phyloP scores from a whole-genome alignment of 371 early-diverging fungal genomes.

The Mucor velutinosus region DNA sequence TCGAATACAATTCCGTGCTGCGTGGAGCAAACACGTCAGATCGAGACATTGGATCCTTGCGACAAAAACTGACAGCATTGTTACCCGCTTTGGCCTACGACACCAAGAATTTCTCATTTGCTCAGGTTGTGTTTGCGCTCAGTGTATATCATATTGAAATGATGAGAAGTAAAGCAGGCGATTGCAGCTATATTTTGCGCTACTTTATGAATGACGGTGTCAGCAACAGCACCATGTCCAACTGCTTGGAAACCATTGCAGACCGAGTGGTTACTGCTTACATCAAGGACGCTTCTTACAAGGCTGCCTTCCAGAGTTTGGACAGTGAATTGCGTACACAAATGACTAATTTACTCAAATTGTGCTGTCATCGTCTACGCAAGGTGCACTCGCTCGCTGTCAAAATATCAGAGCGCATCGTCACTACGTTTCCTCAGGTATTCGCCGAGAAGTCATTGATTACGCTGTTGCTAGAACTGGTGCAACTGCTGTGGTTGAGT shows the following conservation, averaged over 20 bases:
- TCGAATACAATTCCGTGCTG: conserved; percentile 86
- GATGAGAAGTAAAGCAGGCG: conserved; percentile 72
- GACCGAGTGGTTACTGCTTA: conserved; percentile 60
- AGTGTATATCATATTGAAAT: conserved; percentile 86
- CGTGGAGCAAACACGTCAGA: conserved; percentile 67
- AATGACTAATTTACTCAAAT: conserved; percentile 63
- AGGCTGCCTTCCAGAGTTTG: conserved; percentile 51
- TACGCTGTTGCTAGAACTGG: conserved; percentile 70
- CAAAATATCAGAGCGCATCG: conserved; percentile 59
- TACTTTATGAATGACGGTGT: conserved; percentile 90
- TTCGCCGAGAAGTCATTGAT: conserved; percentile 69
- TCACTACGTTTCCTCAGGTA: conserved; percentile 67
- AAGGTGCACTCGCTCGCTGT: conserved; percentile 69
- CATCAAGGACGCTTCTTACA: conserved; percentile 55
- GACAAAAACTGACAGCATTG: conserved; percentile 36
- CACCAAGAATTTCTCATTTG: conserved; percentile 70
- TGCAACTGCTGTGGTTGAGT: conserved; percentile 78
- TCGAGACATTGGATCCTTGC: conserved; percentile 33
- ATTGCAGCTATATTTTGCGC: conserved; percentile 70
- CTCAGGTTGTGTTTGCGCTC: conserved; percentile 80
- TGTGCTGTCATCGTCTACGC: conserved; percentile 68
- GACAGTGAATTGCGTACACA: conserved; percentile 56
- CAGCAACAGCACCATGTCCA: conserved; percentile 54
- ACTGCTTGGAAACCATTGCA: conserved; percentile 75
- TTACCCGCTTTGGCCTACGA: conserved; percentile 55